Percentiles rank a stretch among this genome's conserved stretches.
Conservation (phyloP, 2,329 filamentous ascomycete genomes). For the Arthrobotrys megalospora region DNA sequence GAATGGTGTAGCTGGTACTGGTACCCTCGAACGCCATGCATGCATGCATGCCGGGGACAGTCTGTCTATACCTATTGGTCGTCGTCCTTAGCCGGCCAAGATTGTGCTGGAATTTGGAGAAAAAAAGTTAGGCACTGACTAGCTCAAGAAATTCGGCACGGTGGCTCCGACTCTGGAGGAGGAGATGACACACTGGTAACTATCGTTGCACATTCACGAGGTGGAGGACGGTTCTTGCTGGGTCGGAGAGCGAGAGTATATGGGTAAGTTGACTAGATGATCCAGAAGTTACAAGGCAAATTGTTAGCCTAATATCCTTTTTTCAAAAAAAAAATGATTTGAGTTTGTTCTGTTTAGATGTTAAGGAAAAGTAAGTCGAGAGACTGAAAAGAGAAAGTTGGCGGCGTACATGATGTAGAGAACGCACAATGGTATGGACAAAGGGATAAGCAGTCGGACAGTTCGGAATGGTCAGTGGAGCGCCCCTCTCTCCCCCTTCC, state of each 20-base stretch:
- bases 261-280: conserved; percentile 53
- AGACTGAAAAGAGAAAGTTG: conserved; percentile 16
- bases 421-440: conserved; percentile 43
- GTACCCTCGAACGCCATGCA: conserved; percentile 4
- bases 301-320: conserved; percentile 27
- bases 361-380: conserved; percentile 8
- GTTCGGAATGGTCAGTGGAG: conserved; percentile 43
- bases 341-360: background rate
- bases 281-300: conserved; percentile 7
- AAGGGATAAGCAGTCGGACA: conserved; percentile 37
- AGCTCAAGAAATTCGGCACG: conserved; percentile 15
- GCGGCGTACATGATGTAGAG: conserved; percentile 47
- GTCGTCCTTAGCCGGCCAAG: conserved; percentile 50
- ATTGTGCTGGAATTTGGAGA: conserved; percentile 40
- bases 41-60: background rate
- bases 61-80: background rate
- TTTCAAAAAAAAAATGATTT: background rate
- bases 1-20: background rate
- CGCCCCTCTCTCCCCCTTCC: conserved; percentile 14
- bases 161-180: conserved; percentile 4
- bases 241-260: conserved; percentile 57
- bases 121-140: conserved; percentile 30
- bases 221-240: conserved; percentile 42
- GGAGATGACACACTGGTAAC: conserved; percentile 43
- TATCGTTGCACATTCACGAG: conserved; percentile 34